Conservation (phyloP, 148 eudicot species). For the Diospyros kaki region DNA sequence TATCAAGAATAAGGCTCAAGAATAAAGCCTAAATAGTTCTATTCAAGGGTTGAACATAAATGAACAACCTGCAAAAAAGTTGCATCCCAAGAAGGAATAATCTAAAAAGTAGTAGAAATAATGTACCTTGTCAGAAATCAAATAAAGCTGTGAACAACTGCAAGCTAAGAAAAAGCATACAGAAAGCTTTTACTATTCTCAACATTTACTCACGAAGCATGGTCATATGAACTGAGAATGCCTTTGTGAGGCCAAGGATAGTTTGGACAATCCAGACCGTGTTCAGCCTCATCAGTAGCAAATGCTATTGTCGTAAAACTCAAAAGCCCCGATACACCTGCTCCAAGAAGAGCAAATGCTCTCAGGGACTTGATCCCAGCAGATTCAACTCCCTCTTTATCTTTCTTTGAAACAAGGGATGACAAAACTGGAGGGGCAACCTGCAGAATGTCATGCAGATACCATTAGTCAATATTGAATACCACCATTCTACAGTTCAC, state of each 20-base stretch:
- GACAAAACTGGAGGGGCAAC: conserved; percentile 39
- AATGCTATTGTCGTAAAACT: conserved; percentile 57
- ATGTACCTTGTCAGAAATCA: not conserved
- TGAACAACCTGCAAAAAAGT: too few species aligned
- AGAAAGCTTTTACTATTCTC: not conserved
- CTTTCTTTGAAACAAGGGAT: conserved; percentile 37
- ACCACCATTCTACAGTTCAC: not conserved
- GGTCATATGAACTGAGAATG: conserved; percentile 71
- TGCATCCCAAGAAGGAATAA: too few species aligned
- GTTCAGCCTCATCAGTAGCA: conserved; percentile 70
- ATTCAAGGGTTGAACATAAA: too few species aligned
- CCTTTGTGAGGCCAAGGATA: conserved; percentile 81
- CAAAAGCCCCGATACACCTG: conserved; percentile 64
- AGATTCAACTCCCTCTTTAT: conserved; percentile 39
- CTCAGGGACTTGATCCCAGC: conserved; percentile 46
- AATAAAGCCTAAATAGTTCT: too few species aligned
- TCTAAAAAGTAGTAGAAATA: not conserved
- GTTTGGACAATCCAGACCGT: conserved; percentile 45
- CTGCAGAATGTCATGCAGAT: conserved; percentile 24
- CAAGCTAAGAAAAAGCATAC: not conserved
- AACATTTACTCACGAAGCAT: conserved; percentile 49
- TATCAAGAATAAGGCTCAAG: too few species aligned
- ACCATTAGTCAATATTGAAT: not conserved
- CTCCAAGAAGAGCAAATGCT: conserved; percentile 68
- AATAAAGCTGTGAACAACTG: not conserved